Conservation (phyloP, 2,329 filamentous ascomycete genomes). For the Thielaviopsis musarum region DNA sequence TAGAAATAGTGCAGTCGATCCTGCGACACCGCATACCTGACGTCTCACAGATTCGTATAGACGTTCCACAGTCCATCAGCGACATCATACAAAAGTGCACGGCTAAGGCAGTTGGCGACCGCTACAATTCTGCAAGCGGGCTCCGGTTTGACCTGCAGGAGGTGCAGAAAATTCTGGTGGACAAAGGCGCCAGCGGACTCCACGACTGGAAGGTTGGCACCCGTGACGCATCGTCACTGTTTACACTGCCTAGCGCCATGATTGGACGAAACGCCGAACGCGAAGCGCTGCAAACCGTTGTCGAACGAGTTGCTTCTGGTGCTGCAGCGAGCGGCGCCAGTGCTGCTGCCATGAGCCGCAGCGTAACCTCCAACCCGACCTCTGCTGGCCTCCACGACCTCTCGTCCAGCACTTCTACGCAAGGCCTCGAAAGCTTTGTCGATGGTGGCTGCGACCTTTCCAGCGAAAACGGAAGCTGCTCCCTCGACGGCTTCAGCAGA, state of each 20-base stretch:
- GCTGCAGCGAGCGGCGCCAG: constrained; percentile 28
- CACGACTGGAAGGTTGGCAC: constrained; percentile 59
- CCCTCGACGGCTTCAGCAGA: constrained; percentile 32
- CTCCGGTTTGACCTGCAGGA: constrained; percentile 64
- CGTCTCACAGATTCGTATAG: constrained; percentile 60
- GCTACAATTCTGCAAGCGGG: constrained; percentile 79
- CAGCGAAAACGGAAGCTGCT: constrained; percentile 40
- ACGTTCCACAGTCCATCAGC: constrained; percentile 69
- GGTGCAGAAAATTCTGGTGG: constrained; percentile 56
- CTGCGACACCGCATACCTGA: constrained; percentile 62
- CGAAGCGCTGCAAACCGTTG: constrained; percentile 51
- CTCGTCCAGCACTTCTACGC: constrained; percentile 34
- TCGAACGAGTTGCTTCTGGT: constrained; percentile 57
- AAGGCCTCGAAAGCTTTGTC: constrained; percentile 23
- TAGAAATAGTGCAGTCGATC: constrained; percentile 85
- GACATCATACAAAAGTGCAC: constrained; percentile 85
- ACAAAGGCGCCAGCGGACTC: constrained; percentile 56
- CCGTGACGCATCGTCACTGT: constrained; percentile 85
- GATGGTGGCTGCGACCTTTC: constrained; percentile 30
- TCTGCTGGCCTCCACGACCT: constrained; percentile 33
- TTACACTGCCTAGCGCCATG: constrained; percentile 66
- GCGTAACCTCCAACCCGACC: constrained; percentile 15
- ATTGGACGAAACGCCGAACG: constrained; percentile 64
- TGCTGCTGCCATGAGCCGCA: constrained; percentile 7
- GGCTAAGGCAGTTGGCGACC: constrained; percentile 68